Conservation (phyloP, 371 early-diverging fungal genomes). For the Mucor saturninus region DNA sequence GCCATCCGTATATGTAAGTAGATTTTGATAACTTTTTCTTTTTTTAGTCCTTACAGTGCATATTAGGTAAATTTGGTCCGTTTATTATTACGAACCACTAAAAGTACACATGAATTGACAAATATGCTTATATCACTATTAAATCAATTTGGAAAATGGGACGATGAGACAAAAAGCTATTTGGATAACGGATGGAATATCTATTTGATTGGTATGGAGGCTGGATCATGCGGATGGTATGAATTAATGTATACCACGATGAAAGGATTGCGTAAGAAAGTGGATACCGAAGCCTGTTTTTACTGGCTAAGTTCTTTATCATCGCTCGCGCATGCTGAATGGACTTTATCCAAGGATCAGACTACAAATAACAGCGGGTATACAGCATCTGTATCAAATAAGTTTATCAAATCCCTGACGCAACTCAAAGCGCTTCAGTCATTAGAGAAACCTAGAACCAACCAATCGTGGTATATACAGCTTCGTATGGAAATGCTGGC, state of each 20-base stretch:
- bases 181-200: constrained; percentile 37
- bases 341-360: constrained; percentile 11
- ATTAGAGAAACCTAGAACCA: constrained; percentile 22
- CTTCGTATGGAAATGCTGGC: constrained; percentile 44
- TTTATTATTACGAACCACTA: constrained; percentile 31
- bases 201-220: constrained; percentile 42
- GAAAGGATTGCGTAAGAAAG: constrained; percentile 28
- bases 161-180: constrained; percentile 14
- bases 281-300: constrained; percentile 33
- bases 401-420: constrained; percentile 10
- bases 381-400: neutral
- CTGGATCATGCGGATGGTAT: constrained; percentile 42
- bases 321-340: constrained; percentile 36
- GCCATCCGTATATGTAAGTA: constrained; percentile 31
- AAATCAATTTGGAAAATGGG: constrained; percentile 36
- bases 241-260: constrained; percentile 36
- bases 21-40: neutral
- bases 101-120: constrained; percentile 10
- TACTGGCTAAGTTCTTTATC: constrained; percentile 41
- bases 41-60: too few relatives aligned
- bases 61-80: constrained; percentile 36
- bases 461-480: constrained; percentile 40
- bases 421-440: constrained; percentile 41
- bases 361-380: neutral
- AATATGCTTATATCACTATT: constrained; percentile 5